Percentiles rank a stretch among this genome's conserved stretches.
Conservation (phyloP, 2,329 filamentous ascomycete genomes). For the Hypoxylon sp. region DNA sequence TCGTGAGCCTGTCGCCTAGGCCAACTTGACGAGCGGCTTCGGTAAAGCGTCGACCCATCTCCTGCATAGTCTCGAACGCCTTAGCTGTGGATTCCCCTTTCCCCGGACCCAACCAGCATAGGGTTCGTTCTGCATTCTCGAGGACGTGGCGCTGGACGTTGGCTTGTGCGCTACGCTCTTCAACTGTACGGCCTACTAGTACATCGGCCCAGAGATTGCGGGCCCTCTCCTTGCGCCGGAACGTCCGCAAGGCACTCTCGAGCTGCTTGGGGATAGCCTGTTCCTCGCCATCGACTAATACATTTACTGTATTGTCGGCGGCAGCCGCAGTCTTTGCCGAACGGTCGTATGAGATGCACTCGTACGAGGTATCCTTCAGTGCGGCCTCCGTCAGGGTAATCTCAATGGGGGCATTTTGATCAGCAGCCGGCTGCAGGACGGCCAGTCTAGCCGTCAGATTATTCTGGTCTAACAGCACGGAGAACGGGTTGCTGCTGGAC, state of each 20-base stretch:
- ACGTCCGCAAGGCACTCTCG: conserved; percentile 43
- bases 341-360: conserved; percentile 49
- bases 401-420: conserved; percentile 41
- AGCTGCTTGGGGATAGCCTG: conserved; percentile 38
- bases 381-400: conserved; percentile 39
- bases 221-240: conserved; percentile 44
- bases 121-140: conserved; percentile 44
- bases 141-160: conserved; percentile 36
- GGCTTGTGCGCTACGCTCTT: conserved; percentile 43
- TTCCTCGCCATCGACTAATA: conserved; percentile 40
- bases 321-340: conserved; percentile 9
- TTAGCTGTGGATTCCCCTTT: conserved; percentile 31
- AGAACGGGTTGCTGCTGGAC: conserved; percentile 36
- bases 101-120: conserved; percentile 48
- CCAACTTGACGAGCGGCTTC: conserved; percentile 33
- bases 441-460: conserved; percentile 30
- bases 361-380: conserved; percentile 44
- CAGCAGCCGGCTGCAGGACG: conserved; percentile 35
- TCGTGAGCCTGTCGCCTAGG: conserved; percentile 12
- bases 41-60: conserved; percentile 40
- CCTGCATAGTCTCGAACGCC: conserved; percentile 42
- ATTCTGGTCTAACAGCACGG: conserved; percentile 18
- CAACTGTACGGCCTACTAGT: conserved; percentile 39
- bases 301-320: conserved; percentile 2
- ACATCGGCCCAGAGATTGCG: conserved; percentile 48